Percentiles rank a stretch among this genome's conserved stretches.
Evolutionary conservation across 257 asterid species (phyloP).

Genomic region (Primulina tabacum): DNA sequence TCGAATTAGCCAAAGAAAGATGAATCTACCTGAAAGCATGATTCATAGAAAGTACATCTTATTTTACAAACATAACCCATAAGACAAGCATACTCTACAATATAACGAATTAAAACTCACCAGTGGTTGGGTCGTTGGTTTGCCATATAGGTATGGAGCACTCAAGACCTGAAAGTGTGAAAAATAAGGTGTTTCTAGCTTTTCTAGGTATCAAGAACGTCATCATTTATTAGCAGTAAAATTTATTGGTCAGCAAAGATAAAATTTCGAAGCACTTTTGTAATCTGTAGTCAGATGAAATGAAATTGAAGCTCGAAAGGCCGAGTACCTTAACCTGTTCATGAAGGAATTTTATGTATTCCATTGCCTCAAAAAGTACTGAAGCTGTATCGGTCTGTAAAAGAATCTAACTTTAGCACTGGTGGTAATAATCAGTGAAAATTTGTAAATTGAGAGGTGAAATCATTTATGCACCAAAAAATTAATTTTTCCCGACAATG

Average conservation of each 20-base stretch:
- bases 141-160: conserved; percentile 69
- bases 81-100: background rate
- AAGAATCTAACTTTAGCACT: conserved; percentile 1
- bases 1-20: background rate
- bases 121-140: conserved; percentile 36
- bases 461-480: background rate
- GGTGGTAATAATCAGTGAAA: conserved; percentile 9
- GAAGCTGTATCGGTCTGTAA: conserved; percentile 90
- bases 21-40: background rate
- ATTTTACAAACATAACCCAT: background rate
- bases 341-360: conserved; percentile 80
- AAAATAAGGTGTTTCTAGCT: background rate
- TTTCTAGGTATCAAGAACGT: background rate
- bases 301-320: background rate
- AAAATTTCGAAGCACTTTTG: background rate
- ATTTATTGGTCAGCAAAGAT: background rate
- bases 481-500: background rate
- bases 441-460: background rate
- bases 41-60: background rate
- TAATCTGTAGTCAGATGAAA: background rate
- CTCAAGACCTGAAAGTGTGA: conserved; percentile 65
- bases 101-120: conserved; percentile 34
- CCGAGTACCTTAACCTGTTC: conserved; percentile 80
- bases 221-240: background rate
- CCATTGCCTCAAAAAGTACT: conserved; percentile 83